Conservation (phyloP, 2,329 filamentous ascomycete species). For the Phymatotrichopsis omnivora region DNA sequence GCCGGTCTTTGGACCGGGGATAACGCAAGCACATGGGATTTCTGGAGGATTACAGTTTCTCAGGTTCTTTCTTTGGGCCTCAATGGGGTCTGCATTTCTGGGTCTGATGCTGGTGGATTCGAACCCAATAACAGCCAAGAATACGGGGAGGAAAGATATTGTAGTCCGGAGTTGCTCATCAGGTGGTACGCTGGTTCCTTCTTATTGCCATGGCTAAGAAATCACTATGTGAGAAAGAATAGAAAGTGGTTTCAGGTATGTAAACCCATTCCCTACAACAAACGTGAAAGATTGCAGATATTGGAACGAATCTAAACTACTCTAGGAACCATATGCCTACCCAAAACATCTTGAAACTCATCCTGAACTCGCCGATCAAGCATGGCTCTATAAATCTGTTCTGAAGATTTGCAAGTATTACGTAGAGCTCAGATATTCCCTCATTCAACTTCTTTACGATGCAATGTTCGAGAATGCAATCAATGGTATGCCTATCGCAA, state of each 20-base stretch:
- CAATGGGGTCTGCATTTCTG: conserved; percentile 34
- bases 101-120: conserved; percentile 36
- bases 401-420: conserved; percentile 33
- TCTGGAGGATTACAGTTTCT: conserved; percentile 34
- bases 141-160: conserved; percentile 31
- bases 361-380: background rate
- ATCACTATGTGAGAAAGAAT: conserved; percentile 34
- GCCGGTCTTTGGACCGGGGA: conserved; percentile 37
- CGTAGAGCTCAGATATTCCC: conserved; percentile 34
- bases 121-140: conserved; percentile 13
- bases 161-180: conserved; percentile 32
- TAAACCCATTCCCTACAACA: background rate
- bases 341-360: conserved; percentile 27
- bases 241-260: conserved; percentile 6
- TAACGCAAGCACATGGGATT: conserved; percentile 36
- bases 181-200: conserved; percentile 16
- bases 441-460: conserved; percentile 37
- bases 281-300: too few relatives aligned
- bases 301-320: conserved; percentile 32
- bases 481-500: conserved; percentile 35
- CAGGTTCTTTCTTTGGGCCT: conserved; percentile 35
- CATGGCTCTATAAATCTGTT: conserved; percentile 30
- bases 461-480: conserved; percentile 37
- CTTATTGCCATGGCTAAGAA: conserved; percentile 34
- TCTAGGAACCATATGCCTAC: conserved; percentile 35